Evolutionary conservation across 2,329 filamentous ascomycete species (phyloP).

Genomic region (Sclerotinia minor): DNA sequence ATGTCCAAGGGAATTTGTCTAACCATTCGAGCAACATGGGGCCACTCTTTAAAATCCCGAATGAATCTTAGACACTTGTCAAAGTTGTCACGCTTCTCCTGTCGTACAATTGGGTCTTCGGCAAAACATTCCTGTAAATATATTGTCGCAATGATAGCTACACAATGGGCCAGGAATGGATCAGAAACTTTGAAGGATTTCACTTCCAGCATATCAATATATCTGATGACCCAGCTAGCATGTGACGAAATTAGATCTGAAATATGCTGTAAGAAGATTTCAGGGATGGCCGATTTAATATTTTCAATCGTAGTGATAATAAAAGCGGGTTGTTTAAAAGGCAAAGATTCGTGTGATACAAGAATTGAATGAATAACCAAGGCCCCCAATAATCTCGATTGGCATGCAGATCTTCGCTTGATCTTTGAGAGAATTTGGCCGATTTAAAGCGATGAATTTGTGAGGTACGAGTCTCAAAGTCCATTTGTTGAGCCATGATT

Average conservation of each 20-base stretch:
- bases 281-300: conserved; percentile 53
- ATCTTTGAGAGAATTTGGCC: conserved; percentile 48
- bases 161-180: conserved; percentile 51
- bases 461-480: conserved; percentile 53
- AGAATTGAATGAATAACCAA: conserved; percentile 53
- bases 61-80: conserved; percentile 49
- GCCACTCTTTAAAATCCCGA: conserved; percentile 46
- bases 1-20: conserved; percentile 13
- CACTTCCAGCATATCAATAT: conserved; percentile 50
- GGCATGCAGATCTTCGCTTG: conserved; percentile 46
- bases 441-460: conserved; percentile 52
- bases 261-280: conserved; percentile 56
- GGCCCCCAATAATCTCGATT: conserved; percentile 55
- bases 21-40: conserved; percentile 48
- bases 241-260: conserved; percentile 53
- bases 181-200: conserved; percentile 50
- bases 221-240: conserved; percentile 54
- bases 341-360: conserved; percentile 55
- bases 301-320: conserved; percentile 53
- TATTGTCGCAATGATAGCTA: conserved; percentile 54
- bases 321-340: conserved; percentile 56
- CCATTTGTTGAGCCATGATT: conserved; percentile 53
- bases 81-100: conserved; percentile 48
- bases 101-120: conserved; percentile 40
- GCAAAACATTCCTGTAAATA: conserved; percentile 56